Evolutionary conservation across 805 yeast genomes (phyloP), one percentile per base, ranked within the genome.

Genomic region (Myxozyma neotropica): DNA sequence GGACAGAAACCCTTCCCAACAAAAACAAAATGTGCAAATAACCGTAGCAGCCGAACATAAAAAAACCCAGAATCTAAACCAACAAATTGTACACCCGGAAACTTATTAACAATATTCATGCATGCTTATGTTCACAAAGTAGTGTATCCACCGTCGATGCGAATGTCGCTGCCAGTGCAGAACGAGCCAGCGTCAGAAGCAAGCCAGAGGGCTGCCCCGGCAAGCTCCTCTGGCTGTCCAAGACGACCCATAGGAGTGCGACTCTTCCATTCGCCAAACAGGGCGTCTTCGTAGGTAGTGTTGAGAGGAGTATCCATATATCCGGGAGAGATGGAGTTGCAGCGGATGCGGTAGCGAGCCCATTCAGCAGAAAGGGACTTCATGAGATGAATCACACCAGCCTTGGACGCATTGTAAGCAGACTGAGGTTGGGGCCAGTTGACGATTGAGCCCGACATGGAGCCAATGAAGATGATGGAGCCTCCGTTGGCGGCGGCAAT

Each of bases 401-500:
- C 88, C 78, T 85, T 84, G 68, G 87, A 81, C 76, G 86, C 86
- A 75, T 85, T 85, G 78, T 84, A 85, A 72, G 86, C 85, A 63
- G 80, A 74, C 74, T 84, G 88, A 12, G 87, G 87, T 74, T 84
- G 88, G 43, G 89, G 88, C 79, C 84, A 85, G 77, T 84, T 84
- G 69, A 83, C 88, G 64, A 84, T 84, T 62, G 84, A 79, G 40
- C 86, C 89, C 17, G 87, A 82, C 89, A 84, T 85, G 66, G 87
- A 83, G 17, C 88, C 88, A 67, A 85, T 80, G 74, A 85, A 81
- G 58, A 84, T 81, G 61, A 84, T 78, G 17, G 86, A 78, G 36
- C 88, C 88, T 19, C 80, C 80, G 53, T 71, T 74, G 66, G 80
- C 78, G 71, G 80, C 81, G 66, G 78, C 77, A 68, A 84, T 84